Conservation (phyloP, 2,329 filamentous ascomycete species). For the Colletotrichum coccodes region DNA sequence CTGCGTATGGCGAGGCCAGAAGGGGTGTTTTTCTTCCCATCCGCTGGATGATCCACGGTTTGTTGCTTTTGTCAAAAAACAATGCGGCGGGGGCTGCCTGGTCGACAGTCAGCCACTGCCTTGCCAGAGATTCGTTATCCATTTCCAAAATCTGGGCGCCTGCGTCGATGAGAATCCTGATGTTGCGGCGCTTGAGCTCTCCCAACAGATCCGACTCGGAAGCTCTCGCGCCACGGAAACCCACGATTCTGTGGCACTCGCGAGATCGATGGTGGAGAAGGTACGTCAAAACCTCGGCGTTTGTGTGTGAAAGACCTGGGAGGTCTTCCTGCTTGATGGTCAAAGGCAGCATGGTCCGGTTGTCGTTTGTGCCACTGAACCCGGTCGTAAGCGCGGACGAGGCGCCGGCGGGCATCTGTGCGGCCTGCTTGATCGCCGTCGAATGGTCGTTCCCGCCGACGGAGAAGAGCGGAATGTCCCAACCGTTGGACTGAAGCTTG, state of each 20-base stretch:
- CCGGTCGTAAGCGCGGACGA: conserved; percentile 64
- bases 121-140: conserved; percentile 60
- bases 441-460: conserved; percentile 19
- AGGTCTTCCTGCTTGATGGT: conserved; percentile 72
- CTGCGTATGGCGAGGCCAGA: conserved; percentile 62
- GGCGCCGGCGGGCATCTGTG: neutral
- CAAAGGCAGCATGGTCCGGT: conserved; percentile 66
- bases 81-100: conserved; percentile 57
- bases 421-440: neutral
- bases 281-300: conserved; percentile 70
- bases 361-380: conserved; percentile 80
- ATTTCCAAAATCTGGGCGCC: conserved; percentile 73
- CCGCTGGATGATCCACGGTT: conserved; percentile 54
- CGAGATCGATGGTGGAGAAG: conserved; percentile 63
- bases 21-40: conserved; percentile 52
- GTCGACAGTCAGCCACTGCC: conserved; percentile 61
- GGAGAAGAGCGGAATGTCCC: conserved; percentile 69
- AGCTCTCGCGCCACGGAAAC: conserved; percentile 39
- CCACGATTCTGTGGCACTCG: conserved; percentile 48
- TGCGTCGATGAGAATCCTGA: conserved; percentile 70
- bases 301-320: conserved; percentile 64
- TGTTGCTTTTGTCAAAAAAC: conserved; percentile 61
- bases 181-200: conserved; percentile 46
- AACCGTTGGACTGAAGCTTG: conserved; percentile 73
- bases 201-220: conserved; percentile 57